phyloP scores from a whole-genome alignment of 306 rosid species.

The Gastrolobium villosum region DNA sequence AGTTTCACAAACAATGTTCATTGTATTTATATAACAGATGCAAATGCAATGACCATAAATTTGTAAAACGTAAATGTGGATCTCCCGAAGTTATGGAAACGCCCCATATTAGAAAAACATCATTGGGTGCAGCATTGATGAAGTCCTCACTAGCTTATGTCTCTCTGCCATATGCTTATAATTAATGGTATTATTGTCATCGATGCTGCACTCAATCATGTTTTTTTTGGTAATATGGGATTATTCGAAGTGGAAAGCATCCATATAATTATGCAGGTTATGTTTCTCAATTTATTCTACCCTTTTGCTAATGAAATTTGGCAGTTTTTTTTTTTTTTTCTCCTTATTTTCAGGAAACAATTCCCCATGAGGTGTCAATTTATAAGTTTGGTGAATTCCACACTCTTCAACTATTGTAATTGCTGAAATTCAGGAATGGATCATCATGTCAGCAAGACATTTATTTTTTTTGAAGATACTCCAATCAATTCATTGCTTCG shows the following conservation, averaged over 20 bases:
- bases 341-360: neutral
- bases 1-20: neutral
- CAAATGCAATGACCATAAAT: neutral
- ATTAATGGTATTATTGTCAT: conserved; percentile 28
- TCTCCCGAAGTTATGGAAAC: conserved; percentile 26
- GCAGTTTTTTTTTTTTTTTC: neutral
- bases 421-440: conserved; percentile 16
- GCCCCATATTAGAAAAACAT: conserved; percentile 65
- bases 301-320: neutral
- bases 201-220: conserved; percentile 76
- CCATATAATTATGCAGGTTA: conserved; percentile 6
- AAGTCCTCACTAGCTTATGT: neutral
- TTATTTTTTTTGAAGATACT: neutral
- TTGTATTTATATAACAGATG: neutral
- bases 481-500: too few species aligned
- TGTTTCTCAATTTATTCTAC: conserved; percentile 11
- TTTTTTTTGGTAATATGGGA: conserved; percentile 46
- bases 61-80: conserved; percentile 2
- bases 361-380: neutral
- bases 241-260: conserved; percentile 11
- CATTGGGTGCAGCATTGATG: conserved; percentile 99
- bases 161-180: neutral
- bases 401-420: neutral
- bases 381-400: neutral
- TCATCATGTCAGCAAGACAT: neutral